These are phyloP conservation scores for Crithidia expoeki DNA, from an alignment of 208 protist genomes.

Conservation along the genomic window DNA sequence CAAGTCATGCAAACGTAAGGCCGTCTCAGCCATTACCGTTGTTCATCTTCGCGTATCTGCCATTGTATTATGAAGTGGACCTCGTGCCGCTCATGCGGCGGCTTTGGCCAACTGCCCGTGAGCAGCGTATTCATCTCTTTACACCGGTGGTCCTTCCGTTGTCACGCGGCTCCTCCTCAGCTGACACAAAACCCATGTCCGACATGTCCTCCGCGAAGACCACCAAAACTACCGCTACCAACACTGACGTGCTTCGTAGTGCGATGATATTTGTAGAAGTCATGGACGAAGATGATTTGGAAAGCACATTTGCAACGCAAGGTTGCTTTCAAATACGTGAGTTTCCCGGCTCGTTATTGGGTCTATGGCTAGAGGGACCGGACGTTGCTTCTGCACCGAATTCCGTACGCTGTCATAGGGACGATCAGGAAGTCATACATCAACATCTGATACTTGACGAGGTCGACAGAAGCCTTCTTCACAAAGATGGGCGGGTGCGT, in stretches of 20 bases:
- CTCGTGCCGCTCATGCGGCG: constrained; percentile 55
- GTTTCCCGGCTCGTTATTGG: constrained; percentile 33
- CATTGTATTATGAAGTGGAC: constrained; percentile 81
- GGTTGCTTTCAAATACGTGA: constrained; percentile 56
- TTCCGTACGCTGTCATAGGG: neutral
- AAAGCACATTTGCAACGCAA: constrained; percentile 38
- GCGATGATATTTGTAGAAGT: constrained; percentile 80
- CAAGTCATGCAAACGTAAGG: neutral
- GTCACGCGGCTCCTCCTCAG: neutral
- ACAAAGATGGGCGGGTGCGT: neutral
- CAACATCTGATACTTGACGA: neutral
- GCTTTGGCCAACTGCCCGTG: constrained; percentile 42
- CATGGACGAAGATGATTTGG: constrained; percentile 49
- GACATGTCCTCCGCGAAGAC: no score
- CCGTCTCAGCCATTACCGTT: constrained; percentile 18
- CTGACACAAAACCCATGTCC: neutral
- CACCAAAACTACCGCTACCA: no score
- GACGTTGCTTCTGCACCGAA: neutral
- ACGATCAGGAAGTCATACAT: neutral
- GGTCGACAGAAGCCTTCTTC: neutral
- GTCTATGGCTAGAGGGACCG: constrained; percentile 28
- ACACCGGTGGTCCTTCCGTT: constrained; percentile 38
- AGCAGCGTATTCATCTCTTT: constrained; percentile 28
- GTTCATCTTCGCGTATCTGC: constrained; percentile 65
- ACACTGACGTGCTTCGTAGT: constrained; percentile 18